Conservation (phyloP, 441 rosid species). For the Erodium moschatum region DNA sequence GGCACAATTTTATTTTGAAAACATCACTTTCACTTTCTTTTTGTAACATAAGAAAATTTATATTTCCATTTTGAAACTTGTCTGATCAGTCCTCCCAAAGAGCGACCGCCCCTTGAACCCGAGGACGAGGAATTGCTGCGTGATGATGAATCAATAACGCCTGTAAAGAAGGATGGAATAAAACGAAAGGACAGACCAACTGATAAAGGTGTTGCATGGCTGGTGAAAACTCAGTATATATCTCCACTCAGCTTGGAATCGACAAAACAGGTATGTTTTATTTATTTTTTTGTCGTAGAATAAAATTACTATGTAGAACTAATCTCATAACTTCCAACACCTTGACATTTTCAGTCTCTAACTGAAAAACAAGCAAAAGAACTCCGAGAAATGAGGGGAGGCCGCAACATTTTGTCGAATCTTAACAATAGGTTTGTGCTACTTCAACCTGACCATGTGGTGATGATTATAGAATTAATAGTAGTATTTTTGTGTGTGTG, state of each 20-base stretch:
- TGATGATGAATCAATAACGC: conserved; percentile 69
- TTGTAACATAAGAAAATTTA: conserved; percentile 11
- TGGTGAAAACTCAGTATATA: conserved; percentile 92
- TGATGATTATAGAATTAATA: conserved; percentile 4
- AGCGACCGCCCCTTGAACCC: conserved; percentile 57
- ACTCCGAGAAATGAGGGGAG: conserved; percentile 70
- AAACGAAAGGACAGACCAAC: conserved; percentile 86
- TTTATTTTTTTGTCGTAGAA: background rate
- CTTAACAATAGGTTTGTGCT: conserved; percentile 64
- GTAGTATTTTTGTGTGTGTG: background rate
- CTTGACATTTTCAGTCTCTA: conserved; percentile 52
- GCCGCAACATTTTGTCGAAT: conserved; percentile 55
- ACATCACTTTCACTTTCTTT: background rate
- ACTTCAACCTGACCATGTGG: conserved; percentile 18
- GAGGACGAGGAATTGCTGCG: conserved; percentile 88
- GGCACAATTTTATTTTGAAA: conserved; percentile 8
- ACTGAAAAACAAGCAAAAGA: conserved; percentile 96
- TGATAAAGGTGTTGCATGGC: conserved; percentile 94
- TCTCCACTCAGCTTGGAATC: conserved; percentile 83
- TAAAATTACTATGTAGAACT: conserved; percentile 11
- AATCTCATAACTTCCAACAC: conserved; percentile 13
- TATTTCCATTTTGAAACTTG: conserved; percentile 8
- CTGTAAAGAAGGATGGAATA: conserved; percentile 82
- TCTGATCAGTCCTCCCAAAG: conserved; percentile 52
- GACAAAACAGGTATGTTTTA: conserved; percentile 74